Evolutionary conservation across 2,329 filamentous ascomycete species (phyloP).

Genomic region (Periconia macrospinosa): DNA sequence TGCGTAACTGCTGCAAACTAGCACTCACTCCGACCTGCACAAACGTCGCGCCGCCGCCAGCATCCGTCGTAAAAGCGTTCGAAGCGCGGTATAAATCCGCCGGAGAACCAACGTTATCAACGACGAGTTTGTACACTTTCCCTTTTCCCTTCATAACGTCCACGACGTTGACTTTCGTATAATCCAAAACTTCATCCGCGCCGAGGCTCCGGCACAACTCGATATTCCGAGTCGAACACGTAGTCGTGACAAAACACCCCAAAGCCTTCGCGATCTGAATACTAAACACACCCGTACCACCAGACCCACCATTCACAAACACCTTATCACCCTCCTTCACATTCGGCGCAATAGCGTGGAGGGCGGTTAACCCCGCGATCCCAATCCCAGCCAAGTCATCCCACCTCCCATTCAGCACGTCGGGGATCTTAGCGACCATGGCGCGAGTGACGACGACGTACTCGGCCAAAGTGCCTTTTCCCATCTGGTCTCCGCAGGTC

Average conservation of each 20-base stretch:
- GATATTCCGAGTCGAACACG: slow-evolving; percentile 61
- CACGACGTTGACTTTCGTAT: slow-evolving; percentile 54
- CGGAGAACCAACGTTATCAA: slow-evolving; percentile 62
- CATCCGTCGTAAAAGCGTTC: slow-evolving; percentile 53
- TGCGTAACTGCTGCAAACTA: slow-evolving; percentile 25
- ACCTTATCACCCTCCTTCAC: slow-evolving; percentile 52
- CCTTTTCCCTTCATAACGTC: slow-evolving; percentile 52
- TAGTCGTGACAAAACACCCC: slow-evolving; percentile 61
- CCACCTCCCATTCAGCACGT: slow-evolving; percentile 17
- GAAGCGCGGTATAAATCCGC: slow-evolving; percentile 56
- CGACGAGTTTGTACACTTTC: slow-evolving; percentile 54
- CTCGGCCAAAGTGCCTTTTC: slow-evolving; percentile 43
- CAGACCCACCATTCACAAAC: slow-evolving; percentile 67
- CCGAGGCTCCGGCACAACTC: slow-evolving; percentile 61
- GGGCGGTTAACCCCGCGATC: slow-evolving; percentile 44
- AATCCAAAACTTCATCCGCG: slow-evolving; percentile 66
- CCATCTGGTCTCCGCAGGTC: slow-evolving; percentile 24
- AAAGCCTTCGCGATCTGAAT: slow-evolving; percentile 66
- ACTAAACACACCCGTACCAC: slow-evolving; percentile 62
- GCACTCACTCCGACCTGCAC: slow-evolving; percentile 31
- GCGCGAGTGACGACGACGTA: slow-evolving; percentile 34
- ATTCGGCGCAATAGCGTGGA: slow-evolving; percentile 40
- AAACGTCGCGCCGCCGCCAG: slow-evolving; percentile 52
- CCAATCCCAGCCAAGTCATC: slow-evolving; percentile 43
- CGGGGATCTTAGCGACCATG: slow-evolving; percentile 25